A percentile compares a stretch with the other conserved stretches of the same genome.
phyloP scores from a whole-genome alignment of 805 yeast species.

The Peterozyma xylosa region DNA sequence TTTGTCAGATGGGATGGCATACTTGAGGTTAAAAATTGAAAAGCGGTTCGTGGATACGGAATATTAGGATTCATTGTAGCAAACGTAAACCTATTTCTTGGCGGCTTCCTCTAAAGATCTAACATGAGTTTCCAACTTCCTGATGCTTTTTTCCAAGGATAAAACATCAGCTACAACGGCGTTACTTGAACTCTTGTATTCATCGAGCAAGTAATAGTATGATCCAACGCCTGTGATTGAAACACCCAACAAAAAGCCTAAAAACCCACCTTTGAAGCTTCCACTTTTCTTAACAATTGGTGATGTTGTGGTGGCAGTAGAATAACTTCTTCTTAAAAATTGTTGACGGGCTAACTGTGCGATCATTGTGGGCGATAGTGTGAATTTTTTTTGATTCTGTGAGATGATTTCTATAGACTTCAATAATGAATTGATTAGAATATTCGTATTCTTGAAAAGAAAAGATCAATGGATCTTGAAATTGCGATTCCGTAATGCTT shows the following conservation, averaged over 20 bases:
- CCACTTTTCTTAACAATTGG: conserved; percentile 14
- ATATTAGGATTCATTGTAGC: neutral
- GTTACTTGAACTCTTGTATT: conserved; percentile 65
- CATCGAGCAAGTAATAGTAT: conserved; percentile 72
- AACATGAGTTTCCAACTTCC: conserved; percentile 63
- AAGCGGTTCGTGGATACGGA: conserved; percentile 10
- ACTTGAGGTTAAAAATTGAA: conserved; percentile 9
- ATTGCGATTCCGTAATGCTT: no score
- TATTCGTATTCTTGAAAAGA: no score
- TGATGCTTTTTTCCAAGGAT: conserved; percentile 59
- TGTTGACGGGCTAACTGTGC: conserved; percentile 3
- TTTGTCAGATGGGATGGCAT: neutral
- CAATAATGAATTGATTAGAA: no score
- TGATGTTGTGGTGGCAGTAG: conserved; percentile 5
- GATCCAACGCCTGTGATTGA: conserved; percentile 67
- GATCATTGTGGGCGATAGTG: neutral
- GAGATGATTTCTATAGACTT: no score
- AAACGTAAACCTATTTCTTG: conserved; percentile 15
- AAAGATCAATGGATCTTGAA: no score
- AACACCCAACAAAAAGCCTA: conserved; percentile 77
- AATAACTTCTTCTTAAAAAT: neutral
- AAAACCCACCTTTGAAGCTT: conserved; percentile 35
- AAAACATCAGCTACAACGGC: conserved; percentile 72
- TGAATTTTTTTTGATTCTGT: no score
- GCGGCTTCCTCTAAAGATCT: conserved; percentile 43